Conservation (phyloP, 306 rosid genomes). For the Pueraria montana region DNA sequence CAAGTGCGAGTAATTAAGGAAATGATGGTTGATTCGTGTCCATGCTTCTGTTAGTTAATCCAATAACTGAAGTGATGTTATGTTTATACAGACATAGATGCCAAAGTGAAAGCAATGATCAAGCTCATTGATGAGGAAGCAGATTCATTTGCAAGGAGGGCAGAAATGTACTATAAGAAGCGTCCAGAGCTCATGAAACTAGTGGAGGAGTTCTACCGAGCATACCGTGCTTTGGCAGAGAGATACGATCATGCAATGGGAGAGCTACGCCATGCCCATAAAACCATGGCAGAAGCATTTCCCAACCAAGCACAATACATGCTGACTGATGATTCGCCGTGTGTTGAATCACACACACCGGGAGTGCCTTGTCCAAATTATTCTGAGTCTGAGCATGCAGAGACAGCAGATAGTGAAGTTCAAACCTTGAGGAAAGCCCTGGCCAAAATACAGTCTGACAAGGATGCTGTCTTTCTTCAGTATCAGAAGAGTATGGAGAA, state of each 20-base stretch:
- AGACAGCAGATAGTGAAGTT: conserved; percentile 69
- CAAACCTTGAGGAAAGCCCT: conserved; percentile 67
- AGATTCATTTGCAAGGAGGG: conserved; percentile 96
- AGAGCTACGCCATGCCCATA: conserved; percentile 90
- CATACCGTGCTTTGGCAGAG: conserved; percentile 99
- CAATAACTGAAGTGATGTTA: conserved; percentile 39
- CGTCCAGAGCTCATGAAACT: conserved; percentile 92
- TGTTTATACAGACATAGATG: conserved; percentile 82
- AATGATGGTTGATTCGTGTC: neutral
- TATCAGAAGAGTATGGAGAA: conserved; percentile 79
- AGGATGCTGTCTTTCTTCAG: conserved; percentile 74
- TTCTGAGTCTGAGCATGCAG: conserved; percentile 58
- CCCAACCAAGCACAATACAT: conserved; percentile 70
- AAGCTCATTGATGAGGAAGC: conserved; percentile 97
- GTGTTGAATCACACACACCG: conserved; percentile 63
- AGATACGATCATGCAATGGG: conserved; percentile 96
- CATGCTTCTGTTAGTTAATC: conserved; percentile 10
- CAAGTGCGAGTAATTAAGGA: neutral
- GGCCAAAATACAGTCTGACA: conserved; percentile 75
- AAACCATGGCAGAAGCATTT: conserved; percentile 86
- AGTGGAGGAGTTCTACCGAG: conserved; percentile 98
- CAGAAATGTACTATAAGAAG: conserved; percentile 97
- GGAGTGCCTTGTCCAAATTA: conserved; percentile 55
- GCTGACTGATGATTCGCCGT: conserved; percentile 66
- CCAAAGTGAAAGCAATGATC: conserved; percentile 96